Conservation (phyloP, 2,329 filamentous ascomycete genomes). For the Thielaviopsis punctulata region DNA sequence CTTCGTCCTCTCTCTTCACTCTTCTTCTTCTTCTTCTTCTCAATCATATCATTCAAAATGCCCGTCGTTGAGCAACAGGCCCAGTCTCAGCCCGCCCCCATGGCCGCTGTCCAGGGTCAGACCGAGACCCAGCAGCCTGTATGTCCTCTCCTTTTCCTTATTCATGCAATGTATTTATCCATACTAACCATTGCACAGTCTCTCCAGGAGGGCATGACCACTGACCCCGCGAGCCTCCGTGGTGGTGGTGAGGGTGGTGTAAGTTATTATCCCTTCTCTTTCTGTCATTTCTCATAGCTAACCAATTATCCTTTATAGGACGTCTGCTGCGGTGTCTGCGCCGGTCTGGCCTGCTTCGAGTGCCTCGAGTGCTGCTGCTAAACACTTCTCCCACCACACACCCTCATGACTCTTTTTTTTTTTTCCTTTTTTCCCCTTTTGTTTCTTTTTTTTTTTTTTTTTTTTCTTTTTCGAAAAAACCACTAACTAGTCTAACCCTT, state of each 20-base stretch:
- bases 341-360: conserved; percentile 24
- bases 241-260: conserved; percentile 6
- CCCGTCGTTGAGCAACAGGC: conserved; percentile 3
- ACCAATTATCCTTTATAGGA: conserved; percentile 15
- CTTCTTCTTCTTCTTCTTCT: not conserved
- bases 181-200: not conserved
- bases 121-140: conserved; percentile 7
- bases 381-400: not conserved
- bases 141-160: not conserved
- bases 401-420: not conserved
- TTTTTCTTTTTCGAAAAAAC: not conserved
- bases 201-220: conserved; percentile 1
- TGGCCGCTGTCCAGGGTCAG: not conserved
- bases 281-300: not conserved
- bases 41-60: not conserved
- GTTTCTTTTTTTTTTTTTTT: not conserved
- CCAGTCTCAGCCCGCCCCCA: conserved; percentile 1
- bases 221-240: conserved; percentile 1
- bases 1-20: not conserved
- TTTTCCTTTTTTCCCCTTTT: not conserved
- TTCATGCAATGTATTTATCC: not conserved
- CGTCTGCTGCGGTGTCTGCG: conserved; percentile 24
- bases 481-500: not conserved
- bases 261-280: not conserved
- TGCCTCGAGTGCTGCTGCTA: conserved; percentile 19